phyloP scores from a whole-genome alignment of 2,329 filamentous ascomycete genomes.

The Colletotrichum sojae region DNA sequence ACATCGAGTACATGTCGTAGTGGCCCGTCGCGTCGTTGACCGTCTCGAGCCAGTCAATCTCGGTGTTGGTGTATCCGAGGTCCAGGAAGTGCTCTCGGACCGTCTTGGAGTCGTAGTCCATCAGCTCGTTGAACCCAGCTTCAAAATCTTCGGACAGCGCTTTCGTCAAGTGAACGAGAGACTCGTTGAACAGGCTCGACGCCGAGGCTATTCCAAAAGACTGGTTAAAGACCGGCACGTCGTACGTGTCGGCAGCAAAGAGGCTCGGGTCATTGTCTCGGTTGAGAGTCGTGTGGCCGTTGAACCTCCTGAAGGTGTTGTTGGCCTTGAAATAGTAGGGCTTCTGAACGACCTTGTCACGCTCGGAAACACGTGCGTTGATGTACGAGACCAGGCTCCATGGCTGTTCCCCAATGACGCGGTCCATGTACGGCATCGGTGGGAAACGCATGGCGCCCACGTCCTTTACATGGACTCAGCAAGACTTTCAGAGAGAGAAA shows the following conservation, averaged over 20 bases:
- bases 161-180: constrained; percentile 21
- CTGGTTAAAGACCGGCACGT: constrained; percentile 39
- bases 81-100: constrained; percentile 44
- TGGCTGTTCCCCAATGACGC: constrained; percentile 42
- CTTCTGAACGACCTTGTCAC: constrained; percentile 41
- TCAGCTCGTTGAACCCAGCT: constrained; percentile 42
- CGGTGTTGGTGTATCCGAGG: constrained; percentile 46
- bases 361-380: constrained; percentile 35
- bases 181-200: constrained; percentile 26
- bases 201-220: constrained; percentile 39
- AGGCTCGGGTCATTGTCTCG: constrained; percentile 29
- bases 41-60: constrained; percentile 50
- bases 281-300: constrained; percentile 36
- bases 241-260: constrained; percentile 22
- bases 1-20: constrained; percentile 44
- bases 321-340: constrained; percentile 43
- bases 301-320: constrained; percentile 43
- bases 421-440: constrained; percentile 49
- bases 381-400: constrained; percentile 45
- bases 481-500: not conserved
- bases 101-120: constrained; percentile 43
- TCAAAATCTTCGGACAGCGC: constrained; percentile 40
- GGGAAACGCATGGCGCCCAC: constrained; percentile 59
- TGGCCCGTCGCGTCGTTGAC: constrained; percentile 45
- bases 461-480: constrained; percentile 44